Base-by-base conservation (phyloP, 2,329 filamentous ascomycete species). In the Penicillium verrucosum region DNA sequence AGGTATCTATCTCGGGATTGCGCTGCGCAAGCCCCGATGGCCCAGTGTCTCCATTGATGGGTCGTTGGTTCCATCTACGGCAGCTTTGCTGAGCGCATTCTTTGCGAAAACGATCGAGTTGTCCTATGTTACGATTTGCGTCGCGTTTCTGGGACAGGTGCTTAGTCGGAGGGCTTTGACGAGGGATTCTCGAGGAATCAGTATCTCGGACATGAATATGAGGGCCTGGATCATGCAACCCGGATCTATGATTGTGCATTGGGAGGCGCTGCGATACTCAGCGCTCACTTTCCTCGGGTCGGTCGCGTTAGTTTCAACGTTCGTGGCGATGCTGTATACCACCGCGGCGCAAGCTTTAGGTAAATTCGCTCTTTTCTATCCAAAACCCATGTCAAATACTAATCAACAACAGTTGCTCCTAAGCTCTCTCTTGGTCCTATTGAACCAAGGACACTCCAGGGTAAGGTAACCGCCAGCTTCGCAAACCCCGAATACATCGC, bases 71-170 rank as follows among this genome's bases (percentile, higher is more conserved):
- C 85, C 86, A 0, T 81, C 85, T 0, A 87, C 84, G 1, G 89
- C 89, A 0, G 86, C 84, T 0, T 73, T 89, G 1, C 67, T 92
- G 0, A 85, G 84, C n/a, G 82, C 88, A 0, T 73, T 90, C 2
- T 76, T 90, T 36, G 88, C 89, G 8, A 93, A 92, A 72, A 83
- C 87, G 0, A 89, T 92, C 46, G 90, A 93, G 72, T 69, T 92
- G 61, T 85, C 87, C 0, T 93, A 92, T 66, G 88, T 90, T 4
- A 90, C 89, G 0, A 85, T 90, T 0, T 89, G 90, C 58, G 87
- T 92, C 1, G 82, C 87, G 0, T 89, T 89, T 53, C 70, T 92
- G 0, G 90, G 90, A 0, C 90, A 94, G 69, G 82, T 89, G 0
- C 74, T 93, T 16, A 90, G 84, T n/a, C 80, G 88, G 21, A 78